Evolutionary conservation across 2,329 filamentous ascomycete genomes (phyloP).

Genomic region (Fusarium globosum): DNA sequence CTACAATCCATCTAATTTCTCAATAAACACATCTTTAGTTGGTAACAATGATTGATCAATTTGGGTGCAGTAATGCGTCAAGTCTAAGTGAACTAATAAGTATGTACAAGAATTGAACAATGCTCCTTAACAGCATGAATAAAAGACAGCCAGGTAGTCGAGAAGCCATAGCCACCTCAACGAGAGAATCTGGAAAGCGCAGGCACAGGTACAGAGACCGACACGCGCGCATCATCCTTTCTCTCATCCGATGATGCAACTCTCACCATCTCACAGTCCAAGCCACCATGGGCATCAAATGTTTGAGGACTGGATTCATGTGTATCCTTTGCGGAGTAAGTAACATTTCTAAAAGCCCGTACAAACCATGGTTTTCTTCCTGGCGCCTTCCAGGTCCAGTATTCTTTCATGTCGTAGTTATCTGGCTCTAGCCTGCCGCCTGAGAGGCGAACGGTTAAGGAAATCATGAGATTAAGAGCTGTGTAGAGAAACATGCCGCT

Average conservation of each 20-base stretch:
- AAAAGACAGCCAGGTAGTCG: fast-evolving
- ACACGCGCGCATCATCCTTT: background rate
- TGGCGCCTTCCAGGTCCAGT: slow-evolving; percentile 36
- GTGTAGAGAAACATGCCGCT: slow-evolving; percentile 38
- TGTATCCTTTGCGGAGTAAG: background rate
- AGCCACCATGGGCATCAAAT: background rate
- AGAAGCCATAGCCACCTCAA: background rate
- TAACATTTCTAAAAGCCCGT: background rate
- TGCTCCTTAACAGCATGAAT: fast-evolving
- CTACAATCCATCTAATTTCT: fast-evolving
- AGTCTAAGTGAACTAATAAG: no score
- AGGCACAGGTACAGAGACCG: slow-evolving; percentile 4
- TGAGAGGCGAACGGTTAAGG: slow-evolving; percentile 17
- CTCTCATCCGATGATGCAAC: slow-evolving; percentile 14
- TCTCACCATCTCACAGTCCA: slow-evolving; percentile 28
- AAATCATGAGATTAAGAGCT: slow-evolving; percentile 23
- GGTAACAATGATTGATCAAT: background rate
- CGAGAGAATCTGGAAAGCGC: slow-evolving; percentile 1
- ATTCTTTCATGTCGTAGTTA: slow-evolving; percentile 39
- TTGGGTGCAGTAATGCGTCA: background rate
- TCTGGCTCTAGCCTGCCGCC: slow-evolving; percentile 24
- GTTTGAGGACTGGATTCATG: background rate
- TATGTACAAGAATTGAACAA: background rate
- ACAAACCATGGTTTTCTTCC: slow-evolving; percentile 34
- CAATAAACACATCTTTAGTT: no score